Evolutionary conservation across 2,329 filamentous ascomycete species (phyloP), one percentile per base, ranked within the genome.

Genomic region (Chrysoporthe cubensis): DNA sequence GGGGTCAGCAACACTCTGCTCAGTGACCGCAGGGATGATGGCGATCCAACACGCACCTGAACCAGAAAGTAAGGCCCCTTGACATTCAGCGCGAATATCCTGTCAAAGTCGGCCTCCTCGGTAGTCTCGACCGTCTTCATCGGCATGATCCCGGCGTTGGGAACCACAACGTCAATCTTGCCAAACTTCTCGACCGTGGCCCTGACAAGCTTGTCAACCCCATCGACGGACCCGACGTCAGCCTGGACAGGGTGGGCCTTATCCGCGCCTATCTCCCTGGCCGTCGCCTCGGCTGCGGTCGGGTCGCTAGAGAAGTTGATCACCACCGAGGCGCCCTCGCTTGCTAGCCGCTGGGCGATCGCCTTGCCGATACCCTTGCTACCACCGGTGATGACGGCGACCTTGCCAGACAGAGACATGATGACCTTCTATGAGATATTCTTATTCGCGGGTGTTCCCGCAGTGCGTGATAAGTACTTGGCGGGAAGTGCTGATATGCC

Each of bases 301-400:
- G 74, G 71, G 44, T 86, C 81, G 57, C 78, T 80, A 26, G 79
- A 76, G 78, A 89, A 90, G 77, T 89, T 89, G 71, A 90, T 80
- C 54, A 89, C 80, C 48, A 90, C 84, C 65, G 90, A 89, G 58
- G 93, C 93, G 69, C 93, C 93, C 69, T 90, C 85, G 81, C 93
- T 94, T 73, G 92, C 91, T 76, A 97, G 74, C 97, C 92, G 80
- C 91, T 96, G 74, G 94, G 96, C 94, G 78, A 91, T 97, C 76
- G 90, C 90, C 80, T 90, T 92, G 74, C 91, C 91, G 68, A 95
- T 83, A 71, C 92, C 92, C 78, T 91, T 91, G 72, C 92, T 91
- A 69, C 92, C 92, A 74, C 91, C 91, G 66, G 92, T 95, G 74
- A 95, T 90, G 74, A 95, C 91, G 76, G 93, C 90, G 74, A 91